Percentiles rank a stretch among this genome's conserved stretches.
phyloP scores from a whole-genome alignment of 805 yeast species.

The Cyberlindnera mississippiensis region DNA sequence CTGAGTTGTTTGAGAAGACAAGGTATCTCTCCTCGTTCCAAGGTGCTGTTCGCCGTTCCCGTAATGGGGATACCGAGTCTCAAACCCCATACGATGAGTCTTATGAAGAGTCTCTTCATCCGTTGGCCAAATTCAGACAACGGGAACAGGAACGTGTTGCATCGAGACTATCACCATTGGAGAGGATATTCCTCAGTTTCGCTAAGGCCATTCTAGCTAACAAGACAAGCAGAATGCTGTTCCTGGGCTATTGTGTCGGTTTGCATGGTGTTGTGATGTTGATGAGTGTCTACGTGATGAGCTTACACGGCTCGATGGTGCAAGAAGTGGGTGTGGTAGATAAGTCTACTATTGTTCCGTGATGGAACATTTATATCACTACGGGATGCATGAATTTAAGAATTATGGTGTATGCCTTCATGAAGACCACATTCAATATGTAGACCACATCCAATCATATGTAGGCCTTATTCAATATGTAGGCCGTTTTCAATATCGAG shows the following conservation, averaged over 20 bases:
- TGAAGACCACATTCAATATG: too few species aligned
- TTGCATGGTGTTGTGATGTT: constrained; percentile 71
- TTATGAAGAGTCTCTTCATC: constrained; percentile 78
- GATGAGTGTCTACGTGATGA: constrained; percentile 52
- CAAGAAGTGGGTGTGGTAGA: constrained; percentile 4
- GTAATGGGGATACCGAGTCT: constrained; percentile 41
- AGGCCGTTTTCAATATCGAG: too few species aligned
- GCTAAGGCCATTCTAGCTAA: constrained; percentile 76
- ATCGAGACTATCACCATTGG: constrained; percentile 70
- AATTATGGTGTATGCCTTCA: too few species aligned
- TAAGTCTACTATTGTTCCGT: background rate
- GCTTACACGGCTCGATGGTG: constrained; percentile 32
- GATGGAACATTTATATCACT: too few species aligned
- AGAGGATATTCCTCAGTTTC: constrained; percentile 68
- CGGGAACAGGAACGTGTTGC: constrained; percentile 72
- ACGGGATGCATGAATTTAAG: too few species aligned
- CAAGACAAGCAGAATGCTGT: constrained; percentile 64
- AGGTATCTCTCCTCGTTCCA: constrained; percentile 56
- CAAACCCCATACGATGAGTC: constrained; percentile 45
- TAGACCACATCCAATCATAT: too few species aligned
- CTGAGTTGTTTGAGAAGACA: constrained; percentile 73
- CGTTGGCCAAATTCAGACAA: constrained; percentile 76
- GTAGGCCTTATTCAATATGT: too few species aligned
- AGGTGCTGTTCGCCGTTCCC: constrained; percentile 21
- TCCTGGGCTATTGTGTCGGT: constrained; percentile 68